phyloP scores from a whole-genome alignment of 176 grass and related monocot genomes.

The Typha latifolia region DNA sequence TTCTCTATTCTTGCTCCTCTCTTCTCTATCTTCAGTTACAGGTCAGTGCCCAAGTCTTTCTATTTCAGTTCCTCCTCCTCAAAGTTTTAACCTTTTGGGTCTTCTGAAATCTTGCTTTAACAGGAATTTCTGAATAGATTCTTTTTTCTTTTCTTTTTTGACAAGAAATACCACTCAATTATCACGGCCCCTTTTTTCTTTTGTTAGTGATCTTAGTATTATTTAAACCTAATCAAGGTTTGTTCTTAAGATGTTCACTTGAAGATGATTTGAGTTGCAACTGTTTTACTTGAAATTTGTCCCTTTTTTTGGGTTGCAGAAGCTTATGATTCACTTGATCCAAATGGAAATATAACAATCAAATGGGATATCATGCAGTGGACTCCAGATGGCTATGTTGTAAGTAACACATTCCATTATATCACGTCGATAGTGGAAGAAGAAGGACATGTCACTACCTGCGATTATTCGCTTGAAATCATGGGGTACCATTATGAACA shows the following conservation, averaged over 20 bases:
- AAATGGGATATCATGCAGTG: constrained; percentile 91
- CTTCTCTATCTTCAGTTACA: background rate
- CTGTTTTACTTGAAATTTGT: background rate
- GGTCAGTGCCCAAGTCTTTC: background rate
- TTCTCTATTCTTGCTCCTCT: background rate
- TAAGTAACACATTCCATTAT: constrained; percentile 31
- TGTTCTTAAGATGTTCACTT: background rate
- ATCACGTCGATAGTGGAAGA: background rate
- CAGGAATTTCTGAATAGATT: background rate
- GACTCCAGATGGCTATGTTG: constrained; percentile 93
- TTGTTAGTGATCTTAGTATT: background rate
- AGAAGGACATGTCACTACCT: background rate
- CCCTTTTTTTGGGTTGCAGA: constrained; percentile 6
- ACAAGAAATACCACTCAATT: background rate
- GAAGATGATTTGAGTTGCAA: background rate
- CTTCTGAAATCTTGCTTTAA: background rate
- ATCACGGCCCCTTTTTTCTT: background rate
- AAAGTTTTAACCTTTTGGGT: background rate
- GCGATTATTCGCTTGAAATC: background rate
- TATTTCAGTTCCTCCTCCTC: background rate
- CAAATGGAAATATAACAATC: constrained; percentile 76
- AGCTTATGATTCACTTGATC: constrained; percentile 75
- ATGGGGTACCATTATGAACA: background rate
- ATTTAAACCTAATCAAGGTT: background rate
- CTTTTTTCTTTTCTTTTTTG: too few relatives aligned